Conservation (phyloP, 176 grass and related monocot genomes). For the Echinochloa phyllopogon region DNA sequence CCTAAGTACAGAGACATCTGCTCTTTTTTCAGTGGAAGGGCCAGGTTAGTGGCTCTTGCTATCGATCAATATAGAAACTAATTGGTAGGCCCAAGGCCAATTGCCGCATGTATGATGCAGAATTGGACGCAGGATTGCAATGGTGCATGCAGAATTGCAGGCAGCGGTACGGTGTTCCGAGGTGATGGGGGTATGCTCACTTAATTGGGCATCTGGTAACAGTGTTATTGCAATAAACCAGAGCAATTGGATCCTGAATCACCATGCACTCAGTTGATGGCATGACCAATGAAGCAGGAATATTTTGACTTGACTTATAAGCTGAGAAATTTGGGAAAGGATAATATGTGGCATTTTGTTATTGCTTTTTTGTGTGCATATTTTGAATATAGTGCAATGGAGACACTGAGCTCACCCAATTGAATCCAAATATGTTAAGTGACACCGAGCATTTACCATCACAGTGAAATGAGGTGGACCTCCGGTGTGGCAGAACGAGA, state of each 20-base stretch:
- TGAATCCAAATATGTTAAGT: not conserved
- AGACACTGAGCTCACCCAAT: not conserved
- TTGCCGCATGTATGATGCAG: not conserved
- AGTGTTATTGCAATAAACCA: not conserved
- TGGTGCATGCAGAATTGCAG: not conserved
- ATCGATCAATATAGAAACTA: not conserved
- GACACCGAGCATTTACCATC: not conserved
- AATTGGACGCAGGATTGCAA: no score
- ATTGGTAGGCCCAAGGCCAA: not conserved
- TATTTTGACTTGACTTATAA: not conserved
- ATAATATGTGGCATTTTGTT: not conserved
- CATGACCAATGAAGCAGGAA: not conserved
- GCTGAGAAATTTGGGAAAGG: not conserved
- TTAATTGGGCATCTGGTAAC: not conserved
- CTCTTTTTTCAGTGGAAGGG: not conserved
- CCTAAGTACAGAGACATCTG: not conserved
- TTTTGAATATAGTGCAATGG: not conserved
- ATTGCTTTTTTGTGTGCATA: not conserved
- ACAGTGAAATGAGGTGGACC: not conserved
- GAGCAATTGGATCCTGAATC: not conserved
- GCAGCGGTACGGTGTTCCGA: not conserved
- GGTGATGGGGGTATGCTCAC: not conserved
- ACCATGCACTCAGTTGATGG: not conserved
- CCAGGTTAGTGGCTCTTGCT: not conserved
- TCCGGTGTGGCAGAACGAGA: not conserved